A percentile compares a stretch with the other conserved stretches of the same genome.
Conservation (phyloP, 768 basidiomycete species). For the Boletus patriciae region DNA sequence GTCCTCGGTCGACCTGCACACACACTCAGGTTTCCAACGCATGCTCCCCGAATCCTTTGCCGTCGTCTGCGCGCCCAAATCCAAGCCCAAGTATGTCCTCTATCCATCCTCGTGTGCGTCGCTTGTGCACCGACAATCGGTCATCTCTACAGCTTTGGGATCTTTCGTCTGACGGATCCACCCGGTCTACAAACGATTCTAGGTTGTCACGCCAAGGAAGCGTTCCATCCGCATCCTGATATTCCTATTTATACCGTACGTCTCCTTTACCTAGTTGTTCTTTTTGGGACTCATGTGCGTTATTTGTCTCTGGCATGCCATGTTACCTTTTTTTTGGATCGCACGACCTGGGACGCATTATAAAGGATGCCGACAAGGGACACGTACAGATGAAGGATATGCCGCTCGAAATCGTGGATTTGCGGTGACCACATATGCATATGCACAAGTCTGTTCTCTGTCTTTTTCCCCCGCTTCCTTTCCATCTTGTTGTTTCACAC, state of each 20-base stretch:
- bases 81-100: conserved; percentile 63
- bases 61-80: conserved; percentile 85
- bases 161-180: conserved; percentile 88
- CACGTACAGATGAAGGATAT: conserved; percentile 79
- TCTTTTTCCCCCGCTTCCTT: not conserved
- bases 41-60: conserved; percentile 93
- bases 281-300: not conserved
- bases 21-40: conserved; percentile 83
- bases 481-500: not conserved
- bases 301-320: not conserved
- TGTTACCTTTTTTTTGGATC: not conserved
- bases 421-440: conserved; percentile 42
- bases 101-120: not conserved
- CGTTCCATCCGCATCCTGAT: conserved; percentile 87
- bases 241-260: conserved; percentile 83
- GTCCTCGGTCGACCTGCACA: conserved; percentile 92
- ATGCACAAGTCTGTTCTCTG: not conserved
- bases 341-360: not conserved
- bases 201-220: conserved; percentile 64
- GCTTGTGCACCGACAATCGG: not conserved
- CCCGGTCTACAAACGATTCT: conserved; percentile 75
- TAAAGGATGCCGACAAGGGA: conserved; percentile 78
- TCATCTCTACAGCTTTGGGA: conserved; percentile 56
- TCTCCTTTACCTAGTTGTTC: conserved; percentile 11
- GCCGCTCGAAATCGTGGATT: conserved; percentile 79